Evolutionary conservation across 257 asterid species (phyloP).

Genomic region (Nicotiana undulata): DNA sequence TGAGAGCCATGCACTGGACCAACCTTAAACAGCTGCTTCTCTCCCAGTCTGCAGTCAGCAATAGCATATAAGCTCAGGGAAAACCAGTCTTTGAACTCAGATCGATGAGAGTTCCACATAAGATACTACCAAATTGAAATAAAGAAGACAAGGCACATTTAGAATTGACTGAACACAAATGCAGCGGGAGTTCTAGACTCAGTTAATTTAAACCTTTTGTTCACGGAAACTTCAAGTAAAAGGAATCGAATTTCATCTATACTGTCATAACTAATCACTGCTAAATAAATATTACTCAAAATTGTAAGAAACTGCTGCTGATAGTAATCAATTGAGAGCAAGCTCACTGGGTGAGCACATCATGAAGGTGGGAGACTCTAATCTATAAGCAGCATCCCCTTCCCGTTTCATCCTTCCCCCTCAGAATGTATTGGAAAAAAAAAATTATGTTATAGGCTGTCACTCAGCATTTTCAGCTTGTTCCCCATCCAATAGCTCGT

Average conservation of each 20-base stretch:
- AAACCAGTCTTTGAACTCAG: not conserved
- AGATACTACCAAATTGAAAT: not conserved
- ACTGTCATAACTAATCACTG: not conserved
- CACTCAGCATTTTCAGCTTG: constrained; percentile 22
- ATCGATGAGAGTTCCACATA: not conserved
- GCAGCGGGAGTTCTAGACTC: not conserved
- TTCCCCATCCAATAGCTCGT: constrained; percentile 52
- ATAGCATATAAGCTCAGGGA: not conserved
- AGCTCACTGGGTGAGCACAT: not conserved
- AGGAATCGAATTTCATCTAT: not conserved
- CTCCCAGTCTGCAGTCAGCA: not conserved
- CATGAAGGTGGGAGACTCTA: not conserved
- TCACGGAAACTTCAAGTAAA: not conserved
- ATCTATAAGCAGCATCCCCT: not conserved
- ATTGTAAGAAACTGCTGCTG: not conserved
- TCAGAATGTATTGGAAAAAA: not conserved
- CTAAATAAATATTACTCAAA: not conserved
- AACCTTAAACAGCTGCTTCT: no score
- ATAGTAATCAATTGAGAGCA: not conserved
- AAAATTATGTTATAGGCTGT: not conserved
- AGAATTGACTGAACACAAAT: not conserved
- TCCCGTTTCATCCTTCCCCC: not conserved
- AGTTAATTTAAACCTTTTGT: not conserved
- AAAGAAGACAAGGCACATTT: not conserved
- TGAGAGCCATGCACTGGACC: not conserved